Evolutionary conservation across 2,329 filamentous ascomycete genomes (phyloP).

Genomic region (Colletotrichum sp.): DNA sequence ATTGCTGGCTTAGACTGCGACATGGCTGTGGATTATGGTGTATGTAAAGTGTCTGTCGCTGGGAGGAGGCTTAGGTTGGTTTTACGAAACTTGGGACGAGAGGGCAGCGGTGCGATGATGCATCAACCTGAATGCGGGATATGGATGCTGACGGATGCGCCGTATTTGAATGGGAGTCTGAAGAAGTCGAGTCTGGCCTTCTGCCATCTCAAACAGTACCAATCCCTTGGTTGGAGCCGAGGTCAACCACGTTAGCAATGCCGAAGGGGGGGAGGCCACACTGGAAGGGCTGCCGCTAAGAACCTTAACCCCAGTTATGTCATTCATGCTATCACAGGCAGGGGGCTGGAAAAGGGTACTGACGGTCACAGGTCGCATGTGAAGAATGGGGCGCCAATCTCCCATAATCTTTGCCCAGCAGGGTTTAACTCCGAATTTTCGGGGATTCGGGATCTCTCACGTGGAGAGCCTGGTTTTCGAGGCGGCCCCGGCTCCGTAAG

Average conservation of each 20-base stretch:
- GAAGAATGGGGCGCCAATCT: neutral
- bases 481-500: neutral
- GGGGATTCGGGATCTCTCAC: slow-evolving; percentile 8
- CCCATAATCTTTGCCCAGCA: neutral
- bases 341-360: neutral
- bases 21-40: neutral
- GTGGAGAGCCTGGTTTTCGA: neutral
- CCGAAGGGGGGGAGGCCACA: slow-evolving; percentile 8
- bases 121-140: slow-evolving; percentile 6
- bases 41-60: neutral
- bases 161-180: neutral
- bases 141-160: neutral
- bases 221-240: slow-evolving; percentile 15
- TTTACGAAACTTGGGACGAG: slow-evolving; percentile 4
- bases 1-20: slow-evolving; percentile 62
- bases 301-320: slow-evolving; percentile 23
- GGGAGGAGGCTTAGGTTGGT: neutral
- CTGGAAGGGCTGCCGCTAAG: slow-evolving; percentile 9
- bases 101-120: neutral
- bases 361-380: slow-evolving; percentile 11
- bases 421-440: neutral
- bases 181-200: neutral
- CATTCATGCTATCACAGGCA: slow-evolving; percentile 17
- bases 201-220: slow-evolving; percentile 16
- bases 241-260: slow-evolving; percentile 21